Conservation (phyloP, 192 early-diverging fungal genomes). For the Coemansia biformis region DNA sequence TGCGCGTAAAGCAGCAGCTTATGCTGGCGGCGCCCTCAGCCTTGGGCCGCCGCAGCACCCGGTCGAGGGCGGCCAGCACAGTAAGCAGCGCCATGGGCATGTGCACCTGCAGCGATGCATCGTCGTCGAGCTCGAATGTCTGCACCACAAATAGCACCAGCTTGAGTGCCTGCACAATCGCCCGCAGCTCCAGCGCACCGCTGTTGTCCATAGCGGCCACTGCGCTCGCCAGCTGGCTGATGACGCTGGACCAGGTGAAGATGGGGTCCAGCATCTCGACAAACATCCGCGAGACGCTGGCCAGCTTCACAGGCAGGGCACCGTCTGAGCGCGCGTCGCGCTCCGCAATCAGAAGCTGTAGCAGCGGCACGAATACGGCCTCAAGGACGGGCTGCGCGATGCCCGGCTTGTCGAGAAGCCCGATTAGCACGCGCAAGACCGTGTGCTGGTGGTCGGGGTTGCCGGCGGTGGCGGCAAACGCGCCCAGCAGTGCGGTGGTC, state of each 20-base stretch:
- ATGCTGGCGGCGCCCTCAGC: neutral
- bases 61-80: conserved; percentile 41
- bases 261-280: conserved; percentile 85
- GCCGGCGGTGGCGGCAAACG: conserved; percentile 44
- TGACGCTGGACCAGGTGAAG: conserved; percentile 73
- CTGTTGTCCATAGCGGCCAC: neutral
- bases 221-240: conserved; percentile 49
- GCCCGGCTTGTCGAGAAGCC: conserved; percentile 76
- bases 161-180: conserved; percentile 41
- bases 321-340: conserved; percentile 13
- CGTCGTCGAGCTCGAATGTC: conserved; percentile 72
- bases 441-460: conserved; percentile 32
- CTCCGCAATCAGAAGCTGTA: conserved; percentile 61
- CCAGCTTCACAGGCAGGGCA: conserved; percentile 50
- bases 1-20: conserved; percentile 34
- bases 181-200: neutral
- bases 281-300: conserved; percentile 83
- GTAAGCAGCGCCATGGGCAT: conserved; percentile 68
- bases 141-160: conserved; percentile 70
- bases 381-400: conserved; percentile 75
- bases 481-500: conserved; percentile 54
- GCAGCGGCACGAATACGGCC: conserved; percentile 64
- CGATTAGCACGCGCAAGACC: conserved; percentile 79
- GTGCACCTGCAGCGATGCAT: conserved; percentile 77
- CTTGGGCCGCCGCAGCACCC: conserved; percentile 7